Evolutionary conservation across 2,329 filamentous ascomycete genomes (phyloP).

Genomic region (Exophiala mesophila): DNA sequence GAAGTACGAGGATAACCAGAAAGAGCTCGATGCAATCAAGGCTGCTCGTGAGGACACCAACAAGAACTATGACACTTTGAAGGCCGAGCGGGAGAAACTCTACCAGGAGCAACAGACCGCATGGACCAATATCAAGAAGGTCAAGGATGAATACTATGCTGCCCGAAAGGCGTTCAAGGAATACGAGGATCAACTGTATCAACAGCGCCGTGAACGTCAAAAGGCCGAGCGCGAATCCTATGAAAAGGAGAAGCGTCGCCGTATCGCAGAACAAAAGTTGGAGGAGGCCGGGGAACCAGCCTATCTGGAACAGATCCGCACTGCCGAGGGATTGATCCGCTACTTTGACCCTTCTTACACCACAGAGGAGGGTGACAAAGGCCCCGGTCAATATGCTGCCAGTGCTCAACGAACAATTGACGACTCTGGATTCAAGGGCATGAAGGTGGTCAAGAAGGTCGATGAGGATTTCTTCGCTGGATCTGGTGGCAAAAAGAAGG

Average conservation of each 20-base stretch:
- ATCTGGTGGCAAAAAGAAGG: conserved; percentile 67
- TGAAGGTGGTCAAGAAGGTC: conserved; percentile 77
- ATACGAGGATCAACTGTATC: conserved; percentile 78
- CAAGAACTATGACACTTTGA: conserved; percentile 78
- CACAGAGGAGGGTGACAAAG: conserved; percentile 50
- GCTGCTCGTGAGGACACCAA: conserved; percentile 85
- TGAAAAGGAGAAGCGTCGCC: conserved; percentile 46
- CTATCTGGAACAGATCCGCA: conserved; percentile 87
- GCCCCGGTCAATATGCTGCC: conserved; percentile 58
- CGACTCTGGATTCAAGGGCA: conserved; percentile 77
- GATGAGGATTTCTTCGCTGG: conserved; percentile 80
- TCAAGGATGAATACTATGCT: conserved; percentile 85
- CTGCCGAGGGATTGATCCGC: conserved; percentile 77
- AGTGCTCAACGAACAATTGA: conserved; percentile 79
- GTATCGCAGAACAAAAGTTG: conserved; percentile 51
- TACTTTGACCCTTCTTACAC: conserved; percentile 84
- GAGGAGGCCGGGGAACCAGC: conserved; percentile 63
- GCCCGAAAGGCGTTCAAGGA: conserved; percentile 76
- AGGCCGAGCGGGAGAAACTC: conserved; percentile 79
- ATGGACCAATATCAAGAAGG: conserved; percentile 71
- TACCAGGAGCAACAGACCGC: conserved; percentile 84
- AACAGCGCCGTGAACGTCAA: conserved; percentile 69
- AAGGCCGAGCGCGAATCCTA: conserved; percentile 67
- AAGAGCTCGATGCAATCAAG: conserved; percentile 85
- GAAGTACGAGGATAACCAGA: conserved; percentile 76